These are phyloP conservation scores for Daldinia sp. DNA, from an alignment of 2,329 filamentous ascomycete genomes.

Conservation along the genomic window DNA sequence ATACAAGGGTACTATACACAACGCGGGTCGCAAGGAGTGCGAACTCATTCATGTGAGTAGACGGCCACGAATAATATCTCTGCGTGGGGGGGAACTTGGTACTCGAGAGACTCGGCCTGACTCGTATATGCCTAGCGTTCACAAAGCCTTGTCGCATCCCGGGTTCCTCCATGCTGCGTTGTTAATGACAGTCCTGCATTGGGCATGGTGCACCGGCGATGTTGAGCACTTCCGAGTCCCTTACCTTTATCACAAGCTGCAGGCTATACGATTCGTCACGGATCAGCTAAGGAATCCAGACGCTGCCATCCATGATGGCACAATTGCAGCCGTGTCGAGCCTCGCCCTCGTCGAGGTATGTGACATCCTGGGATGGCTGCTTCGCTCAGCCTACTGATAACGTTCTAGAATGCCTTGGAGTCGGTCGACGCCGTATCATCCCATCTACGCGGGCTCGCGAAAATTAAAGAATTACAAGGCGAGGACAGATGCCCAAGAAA, in stretches of 20 bases:
- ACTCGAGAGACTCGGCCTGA: slow-evolving; percentile 24
- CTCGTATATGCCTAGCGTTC: slow-evolving; percentile 52
- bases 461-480: slow-evolving; percentile 51
- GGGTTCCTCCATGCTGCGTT: slow-evolving; percentile 61
- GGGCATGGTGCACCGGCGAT: slow-evolving; percentile 61
- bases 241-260: slow-evolving; percentile 61
- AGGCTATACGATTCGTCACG: slow-evolving; percentile 61
- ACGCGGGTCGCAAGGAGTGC: slow-evolving; percentile 54
- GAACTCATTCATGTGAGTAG: slow-evolving; percentile 53
- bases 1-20: slow-evolving; percentile 57
- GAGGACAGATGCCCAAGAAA: slow-evolving; percentile 47
- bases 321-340: slow-evolving; percentile 59
- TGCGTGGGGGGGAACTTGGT: slow-evolving; percentile 20
- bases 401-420: slow-evolving; percentile 57
- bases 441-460: slow-evolving; percentile 57
- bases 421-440: slow-evolving; percentile 59
- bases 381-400: slow-evolving; percentile 29
- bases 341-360: slow-evolving; percentile 60
- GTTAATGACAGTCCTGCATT: slow-evolving; percentile 60
- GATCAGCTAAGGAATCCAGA: slow-evolving; percentile 57
- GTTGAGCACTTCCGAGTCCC: slow-evolving; percentile 60
- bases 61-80: slow-evolving; percentile 19
- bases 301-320: slow-evolving; percentile 56
- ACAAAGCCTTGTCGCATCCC: slow-evolving; percentile 58
- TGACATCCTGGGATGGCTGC: slow-evolving; percentile 14